Conservation (phyloP, 1,139 yeast genomes). For the Debaryomyces nepalensis region DNA sequence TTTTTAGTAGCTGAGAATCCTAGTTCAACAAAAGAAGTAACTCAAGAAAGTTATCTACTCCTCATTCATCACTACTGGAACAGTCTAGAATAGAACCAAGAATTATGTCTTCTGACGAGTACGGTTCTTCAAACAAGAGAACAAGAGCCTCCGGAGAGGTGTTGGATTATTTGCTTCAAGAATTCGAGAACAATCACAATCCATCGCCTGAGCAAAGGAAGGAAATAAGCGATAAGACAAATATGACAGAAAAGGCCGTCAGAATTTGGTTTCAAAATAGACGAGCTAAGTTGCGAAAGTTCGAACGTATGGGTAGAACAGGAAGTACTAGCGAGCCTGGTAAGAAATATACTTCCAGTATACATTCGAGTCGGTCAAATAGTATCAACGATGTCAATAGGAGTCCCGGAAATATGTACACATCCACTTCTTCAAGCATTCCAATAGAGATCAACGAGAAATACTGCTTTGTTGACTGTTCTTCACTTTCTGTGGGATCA, state of each 20-base stretch:
- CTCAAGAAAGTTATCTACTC: neutral
- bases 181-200: conserved; percentile 73
- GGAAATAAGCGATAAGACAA: conserved; percentile 72
- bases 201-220: conserved; percentile 72
- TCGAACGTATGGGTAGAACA: conserved; percentile 48
- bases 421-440: conserved; percentile 22
- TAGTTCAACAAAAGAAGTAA: neutral
- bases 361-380: conserved; percentile 28
- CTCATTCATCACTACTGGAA: conserved; percentile 2
- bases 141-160: conserved; percentile 86
- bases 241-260: conserved; percentile 90
- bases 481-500: conserved; percentile 70
- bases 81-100: conserved; percentile 1
- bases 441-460: conserved; percentile 67
- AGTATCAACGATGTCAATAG: conserved; percentile 19
- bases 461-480: conserved; percentile 68
- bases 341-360: conserved; percentile 18
- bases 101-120: conserved; percentile 23
- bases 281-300: conserved; percentile 76
- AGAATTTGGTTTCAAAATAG: conserved; percentile 95
- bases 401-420: conserved; percentile 12
- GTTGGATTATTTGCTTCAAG: conserved; percentile 66
- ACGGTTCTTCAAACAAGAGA: conserved; percentile 32
- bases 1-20: neutral
- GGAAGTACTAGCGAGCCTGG: conserved; percentile 19